phyloP scores from a whole-genome alignment of 495 filamentous ascomycete species.

The Collariella sp. region DNA sequence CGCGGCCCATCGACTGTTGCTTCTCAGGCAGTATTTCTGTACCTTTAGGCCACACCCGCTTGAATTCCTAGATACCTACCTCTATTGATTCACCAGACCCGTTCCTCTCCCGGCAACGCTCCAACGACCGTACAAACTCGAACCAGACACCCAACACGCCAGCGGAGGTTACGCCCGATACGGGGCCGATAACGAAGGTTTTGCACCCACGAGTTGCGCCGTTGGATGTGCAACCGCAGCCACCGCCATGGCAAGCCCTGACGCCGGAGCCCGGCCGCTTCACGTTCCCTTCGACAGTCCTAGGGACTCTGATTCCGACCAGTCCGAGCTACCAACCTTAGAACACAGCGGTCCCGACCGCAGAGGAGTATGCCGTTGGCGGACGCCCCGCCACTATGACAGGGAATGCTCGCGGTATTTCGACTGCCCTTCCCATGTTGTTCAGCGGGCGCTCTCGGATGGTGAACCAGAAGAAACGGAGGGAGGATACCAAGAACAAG shows the following conservation, averaged over 20 bases:
- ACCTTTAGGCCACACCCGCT: no score
- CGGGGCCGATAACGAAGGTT: background rate
- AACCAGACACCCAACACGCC: background rate
- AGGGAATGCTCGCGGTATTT: conserved; percentile 38
- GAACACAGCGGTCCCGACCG: background rate
- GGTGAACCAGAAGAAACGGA: conserved; percentile 6
- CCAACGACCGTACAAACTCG: background rate
- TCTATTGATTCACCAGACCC: background rate
- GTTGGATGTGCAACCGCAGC: background rate
- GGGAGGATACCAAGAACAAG: background rate
- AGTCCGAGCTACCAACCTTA: background rate
- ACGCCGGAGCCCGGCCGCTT: conserved; percentile 4
- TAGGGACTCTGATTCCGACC: conserved; percentile 9
- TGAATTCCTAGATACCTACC: no score
- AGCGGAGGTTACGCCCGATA: background rate
- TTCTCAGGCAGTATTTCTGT: no score
- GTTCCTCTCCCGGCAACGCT: background rate
- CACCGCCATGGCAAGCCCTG: conserved; percentile 18
- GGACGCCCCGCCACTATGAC: conserved; percentile 27
- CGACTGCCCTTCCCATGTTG: conserved; percentile 36
- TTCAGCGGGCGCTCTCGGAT: conserved; percentile 25
- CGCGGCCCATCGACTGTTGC: background rate
- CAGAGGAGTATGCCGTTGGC: conserved; percentile 25
- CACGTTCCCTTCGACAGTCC: conserved; percentile 5
- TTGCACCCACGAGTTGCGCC: background rate